A percentile compares a stretch with the other conserved stretches of the same genome.
These are phyloP conservation scores for Apophysomyces trapeziformis DNA, from an alignment of 371 early-diverging fungal species.

Conservation along the genomic window DNA sequence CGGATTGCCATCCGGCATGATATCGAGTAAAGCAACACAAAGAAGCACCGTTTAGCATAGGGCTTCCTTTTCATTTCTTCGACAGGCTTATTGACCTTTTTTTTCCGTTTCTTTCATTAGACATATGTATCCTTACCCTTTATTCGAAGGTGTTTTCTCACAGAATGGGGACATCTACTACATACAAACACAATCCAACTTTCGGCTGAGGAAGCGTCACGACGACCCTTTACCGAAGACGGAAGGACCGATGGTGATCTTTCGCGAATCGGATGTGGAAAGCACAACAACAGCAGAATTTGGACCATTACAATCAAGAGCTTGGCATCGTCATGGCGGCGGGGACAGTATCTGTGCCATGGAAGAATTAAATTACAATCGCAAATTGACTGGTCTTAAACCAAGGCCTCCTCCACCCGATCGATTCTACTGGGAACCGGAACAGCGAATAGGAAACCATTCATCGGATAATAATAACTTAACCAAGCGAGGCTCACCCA, in stretches of 20 bases:
- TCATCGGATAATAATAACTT: slow-evolving; percentile 18
- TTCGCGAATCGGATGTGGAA: slow-evolving; percentile 65
- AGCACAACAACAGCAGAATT: slow-evolving; percentile 3
- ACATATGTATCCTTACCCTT: slow-evolving; percentile 32
- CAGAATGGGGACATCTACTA: slow-evolving; percentile 61
- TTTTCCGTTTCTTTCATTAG: background rate
- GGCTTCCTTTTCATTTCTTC: no score
- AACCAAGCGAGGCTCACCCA: slow-evolving; percentile 18
- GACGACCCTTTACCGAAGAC: slow-evolving; percentile 53
- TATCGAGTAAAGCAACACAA: slow-evolving; percentile 23
- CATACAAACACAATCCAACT: slow-evolving; percentile 62
- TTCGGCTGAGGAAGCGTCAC: slow-evolving; percentile 55
- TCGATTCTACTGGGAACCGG: slow-evolving; percentile 3
- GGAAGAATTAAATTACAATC: slow-evolving; percentile 31
- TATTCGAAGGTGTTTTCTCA: slow-evolving; percentile 70
- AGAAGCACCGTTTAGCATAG: background rate
- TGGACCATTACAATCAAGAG: background rate
- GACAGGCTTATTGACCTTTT: background rate
- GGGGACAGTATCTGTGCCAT: slow-evolving; percentile 25
- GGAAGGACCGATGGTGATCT: slow-evolving; percentile 61
- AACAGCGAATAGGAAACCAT: slow-evolving; percentile 25
- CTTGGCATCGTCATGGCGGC: background rate
- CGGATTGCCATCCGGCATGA: slow-evolving; percentile 61
- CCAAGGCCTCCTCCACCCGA: background rate
- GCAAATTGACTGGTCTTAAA: slow-evolving; percentile 17